These are phyloP conservation scores for Isochrysis galbana DNA, from an alignment of 78 protist genomes.

Conservation along the genomic window DNA sequence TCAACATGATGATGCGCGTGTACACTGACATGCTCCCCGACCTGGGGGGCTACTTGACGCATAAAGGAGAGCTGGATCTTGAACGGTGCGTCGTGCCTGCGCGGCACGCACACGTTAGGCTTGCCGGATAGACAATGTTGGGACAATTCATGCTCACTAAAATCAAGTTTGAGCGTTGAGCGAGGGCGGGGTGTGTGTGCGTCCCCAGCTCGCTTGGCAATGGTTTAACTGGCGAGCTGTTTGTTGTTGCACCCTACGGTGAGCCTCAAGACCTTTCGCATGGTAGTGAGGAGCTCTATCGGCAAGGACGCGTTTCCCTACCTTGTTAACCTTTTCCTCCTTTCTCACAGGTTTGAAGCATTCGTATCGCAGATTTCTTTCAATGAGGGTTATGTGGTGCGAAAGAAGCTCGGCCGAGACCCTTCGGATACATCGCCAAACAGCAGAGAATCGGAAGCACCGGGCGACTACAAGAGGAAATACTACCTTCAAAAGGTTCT, in stretches of 20 bases:
- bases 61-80: background rate
- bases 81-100: background rate
- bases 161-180: too few species aligned
- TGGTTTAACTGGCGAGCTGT: too few species aligned
- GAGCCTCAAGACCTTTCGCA: too few species aligned
- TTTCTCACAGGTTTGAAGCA: background rate
- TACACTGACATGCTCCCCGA: background rate
- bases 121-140: too few species aligned
- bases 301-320: too few species aligned
- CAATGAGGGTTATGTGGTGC: background rate
- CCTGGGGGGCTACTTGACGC: background rate
- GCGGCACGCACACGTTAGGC: too few species aligned
- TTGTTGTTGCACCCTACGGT: too few species aligned
- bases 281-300: too few species aligned
- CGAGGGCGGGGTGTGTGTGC: too few species aligned
- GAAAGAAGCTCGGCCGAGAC: background rate
- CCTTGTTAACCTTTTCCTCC: too few species aligned
- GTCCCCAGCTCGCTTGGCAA: too few species aligned
- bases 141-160: too few species aligned
- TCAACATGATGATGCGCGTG: background rate
- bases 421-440: background rate
- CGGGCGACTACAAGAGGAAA: background rate
- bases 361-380: background rate
- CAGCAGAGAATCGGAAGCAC: background rate
- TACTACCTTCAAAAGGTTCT: constrained; percentile 26